Conservation (phyloP, 1,284 basidiomycete species). For the Irpex rosettiformis region DNA sequence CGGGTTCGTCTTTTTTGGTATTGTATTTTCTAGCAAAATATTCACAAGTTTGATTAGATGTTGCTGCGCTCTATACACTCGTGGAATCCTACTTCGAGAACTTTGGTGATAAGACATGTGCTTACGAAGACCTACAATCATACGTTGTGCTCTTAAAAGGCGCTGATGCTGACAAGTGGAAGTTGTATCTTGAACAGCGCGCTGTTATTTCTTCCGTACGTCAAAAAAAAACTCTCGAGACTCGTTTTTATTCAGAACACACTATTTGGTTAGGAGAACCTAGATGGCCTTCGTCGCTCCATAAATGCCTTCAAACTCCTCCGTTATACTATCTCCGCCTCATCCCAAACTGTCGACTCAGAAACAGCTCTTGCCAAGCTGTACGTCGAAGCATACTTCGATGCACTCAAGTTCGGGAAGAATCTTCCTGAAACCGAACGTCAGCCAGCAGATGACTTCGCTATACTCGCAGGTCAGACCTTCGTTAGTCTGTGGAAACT, state of each 20-base stretch:
- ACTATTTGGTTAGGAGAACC: constrained; percentile 35
- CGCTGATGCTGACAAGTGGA: constrained; percentile 49
- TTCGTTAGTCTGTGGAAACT: constrained; percentile 64
- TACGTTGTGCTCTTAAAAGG: constrained; percentile 48
- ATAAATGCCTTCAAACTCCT: constrained; percentile 74
- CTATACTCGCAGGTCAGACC: constrained; percentile 67
- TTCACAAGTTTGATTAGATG: constrained; percentile 32
- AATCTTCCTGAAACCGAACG: constrained; percentile 73
- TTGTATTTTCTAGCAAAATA: not conserved
- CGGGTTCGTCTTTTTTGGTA: constrained; percentile 30
- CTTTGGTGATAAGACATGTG: constrained; percentile 80
- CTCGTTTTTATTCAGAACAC: not conserved
- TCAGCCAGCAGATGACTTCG: constrained; percentile 86
- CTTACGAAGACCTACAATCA: constrained; percentile 78
- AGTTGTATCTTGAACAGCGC: constrained; percentile 47
- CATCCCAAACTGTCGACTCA: constrained; percentile 48
- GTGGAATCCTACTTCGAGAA: constrained; percentile 67
- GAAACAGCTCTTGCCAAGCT: constrained; percentile 49
- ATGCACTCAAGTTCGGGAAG: constrained; percentile 62
- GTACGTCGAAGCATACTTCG: constrained; percentile 60
- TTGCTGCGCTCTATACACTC: constrained; percentile 38
- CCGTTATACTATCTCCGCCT: constrained; percentile 50
- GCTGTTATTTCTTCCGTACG: constrained; percentile 43
- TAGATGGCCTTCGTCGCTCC: constrained; percentile 47
- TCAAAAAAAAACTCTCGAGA: constrained; percentile 8